Base-by-base conservation (phyloP, 371 early-diverging fungal species). In the Syncephalastrum monosporum region DNA sequence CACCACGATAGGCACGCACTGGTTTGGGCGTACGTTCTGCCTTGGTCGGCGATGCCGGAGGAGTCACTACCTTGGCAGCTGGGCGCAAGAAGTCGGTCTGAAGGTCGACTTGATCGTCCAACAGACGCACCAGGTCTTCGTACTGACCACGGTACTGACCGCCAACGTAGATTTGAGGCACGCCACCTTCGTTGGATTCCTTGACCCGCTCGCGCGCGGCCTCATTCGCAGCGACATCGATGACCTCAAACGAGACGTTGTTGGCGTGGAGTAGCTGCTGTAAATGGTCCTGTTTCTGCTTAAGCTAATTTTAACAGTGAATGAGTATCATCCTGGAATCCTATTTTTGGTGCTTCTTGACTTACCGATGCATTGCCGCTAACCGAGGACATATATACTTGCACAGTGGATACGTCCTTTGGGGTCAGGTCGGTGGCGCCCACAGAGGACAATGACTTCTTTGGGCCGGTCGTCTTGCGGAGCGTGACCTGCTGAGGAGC, bases 161-260 rank as follows among this genome's bases (percentile, higher is more conserved):
- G 38, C 76, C 76, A 1, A 76, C 76, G 55, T 64, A 76, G 0
- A 76, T 15, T 48, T 76, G 76, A 29, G 76, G 76, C 19, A 72
- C 52, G 38, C 67, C 69, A 33, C 61, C 64, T 49, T 77, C 71
- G 47, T 75, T 79, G 41, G 58, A 57, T 24, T 58, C 62, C 48
- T 73, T 75, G 50, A 75, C 74, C 52, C 75, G 66, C 38, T 72
- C 71, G 44, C 74, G 53, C n/a, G 72, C 74, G n/a, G 68, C 67
- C 53, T 72, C 72, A 46, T 74, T 73, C 13, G 68, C 55, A 5
- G 79, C 75, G 0, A 79, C 75, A 62, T 79, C 79, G 4, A 79
- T 55, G 14, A 79, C 43, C 23, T 68, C 70, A 53, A 68, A 75
- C 19, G 61, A 59, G 44, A 79, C 55, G 17, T 65, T 49, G 38